Conservation (phyloP, 768 basidiomycete species). For the Podaxis sp. region DNA sequence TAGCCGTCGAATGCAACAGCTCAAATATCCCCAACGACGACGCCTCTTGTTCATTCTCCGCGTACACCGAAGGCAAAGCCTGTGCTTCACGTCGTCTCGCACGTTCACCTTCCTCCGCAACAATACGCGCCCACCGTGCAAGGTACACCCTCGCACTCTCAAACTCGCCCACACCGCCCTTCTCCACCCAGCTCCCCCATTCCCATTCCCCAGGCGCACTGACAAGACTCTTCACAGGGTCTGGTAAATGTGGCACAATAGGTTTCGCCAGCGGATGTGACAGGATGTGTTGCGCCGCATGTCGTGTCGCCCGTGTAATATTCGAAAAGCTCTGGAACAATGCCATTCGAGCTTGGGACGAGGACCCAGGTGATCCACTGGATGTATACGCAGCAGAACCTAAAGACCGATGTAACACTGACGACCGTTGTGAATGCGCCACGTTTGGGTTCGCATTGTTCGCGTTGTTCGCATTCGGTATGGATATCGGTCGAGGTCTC, state of each 20-base stretch:
- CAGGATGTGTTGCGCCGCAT: slow-evolving; percentile 92
- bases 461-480: slow-evolving; percentile 37
- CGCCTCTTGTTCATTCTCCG: slow-evolving; percentile 54
- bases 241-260: slow-evolving; percentile 93
- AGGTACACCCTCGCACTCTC: slow-evolving; percentile 96
- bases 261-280: slow-evolving; percentile 96
- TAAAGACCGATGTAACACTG: slow-evolving; percentile 79
- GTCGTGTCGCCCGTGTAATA: slow-evolving; percentile 88
- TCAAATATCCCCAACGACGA: slow-evolving; percentile 88
- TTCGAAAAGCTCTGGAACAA: slow-evolving; percentile 94
- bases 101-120: slow-evolving; percentile 96
- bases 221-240: slow-evolving; percentile 88
- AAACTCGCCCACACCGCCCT: slow-evolving; percentile 92
- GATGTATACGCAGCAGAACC: slow-evolving; percentile 46
- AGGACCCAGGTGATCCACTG: slow-evolving; percentile 35
- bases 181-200: slow-evolving; percentile 93
- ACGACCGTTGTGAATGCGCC: slow-evolving; percentile 61
- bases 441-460: neutral
- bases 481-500: slow-evolving; percentile 65
- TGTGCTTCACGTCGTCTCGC: slow-evolving; percentile 81
- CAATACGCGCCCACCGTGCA: slow-evolving; percentile 94
- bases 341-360: slow-evolving; percentile 74
- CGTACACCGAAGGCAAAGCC: slow-evolving; percentile 51
- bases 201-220: slow-evolving; percentile 89
- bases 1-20: slow-evolving; percentile 74